A percentile compares a stretch with the other conserved stretches of the same genome.
phyloP scores from a whole-genome alignment of 495 filamentous ascomycete genomes.

The Penicillium mononematosum region DNA sequence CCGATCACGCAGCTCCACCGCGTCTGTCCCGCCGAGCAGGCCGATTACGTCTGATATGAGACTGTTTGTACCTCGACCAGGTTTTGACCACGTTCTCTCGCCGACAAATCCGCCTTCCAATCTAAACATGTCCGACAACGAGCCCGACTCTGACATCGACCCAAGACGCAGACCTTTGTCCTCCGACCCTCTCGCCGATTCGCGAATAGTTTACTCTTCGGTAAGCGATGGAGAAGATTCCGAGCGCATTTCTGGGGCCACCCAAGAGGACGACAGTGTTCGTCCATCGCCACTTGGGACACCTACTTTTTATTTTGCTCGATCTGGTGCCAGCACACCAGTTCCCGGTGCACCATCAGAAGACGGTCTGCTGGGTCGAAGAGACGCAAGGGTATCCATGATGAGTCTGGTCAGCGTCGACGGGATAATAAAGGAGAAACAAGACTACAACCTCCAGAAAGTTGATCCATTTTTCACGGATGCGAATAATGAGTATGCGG shows the following conservation, averaged over 20 bases:
- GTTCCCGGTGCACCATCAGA: slow-evolving; percentile 43
- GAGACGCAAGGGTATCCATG: slow-evolving; percentile 8
- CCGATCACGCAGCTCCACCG: slow-evolving; percentile 9
- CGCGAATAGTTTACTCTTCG: slow-evolving; percentile 11
- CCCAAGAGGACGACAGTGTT: slow-evolving; percentile 12
- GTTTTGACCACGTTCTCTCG: neutral
- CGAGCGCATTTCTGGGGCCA: slow-evolving; percentile 1
- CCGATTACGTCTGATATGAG: slow-evolving; percentile 12
- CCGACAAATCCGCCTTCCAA: slow-evolving; percentile 2
- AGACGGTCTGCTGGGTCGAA: slow-evolving; percentile 43
- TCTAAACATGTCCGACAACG: slow-evolving; percentile 7
- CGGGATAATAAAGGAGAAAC: slow-evolving; percentile 51
- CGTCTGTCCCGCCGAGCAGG: slow-evolving; percentile 7
- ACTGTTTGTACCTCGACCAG: slow-evolving; percentile 11
- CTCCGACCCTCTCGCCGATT: slow-evolving; percentile 3
- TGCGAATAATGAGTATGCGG: slow-evolving; percentile 58
- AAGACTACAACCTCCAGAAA: slow-evolving; percentile 63
- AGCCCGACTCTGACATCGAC: slow-evolving; percentile 3
- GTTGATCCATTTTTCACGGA: slow-evolving; percentile 73
- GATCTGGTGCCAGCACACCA: slow-evolving; percentile 19
- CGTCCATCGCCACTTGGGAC: slow-evolving; percentile 16
- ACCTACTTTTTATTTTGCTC: slow-evolving; percentile 13
- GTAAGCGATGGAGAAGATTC: slow-evolving; percentile 9
- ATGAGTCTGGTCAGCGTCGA: slow-evolving; percentile 47
- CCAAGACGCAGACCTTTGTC: slow-evolving; percentile 5